Conservation (phyloP, 306 rosid genomes). For the Argentina anserina region DNA sequence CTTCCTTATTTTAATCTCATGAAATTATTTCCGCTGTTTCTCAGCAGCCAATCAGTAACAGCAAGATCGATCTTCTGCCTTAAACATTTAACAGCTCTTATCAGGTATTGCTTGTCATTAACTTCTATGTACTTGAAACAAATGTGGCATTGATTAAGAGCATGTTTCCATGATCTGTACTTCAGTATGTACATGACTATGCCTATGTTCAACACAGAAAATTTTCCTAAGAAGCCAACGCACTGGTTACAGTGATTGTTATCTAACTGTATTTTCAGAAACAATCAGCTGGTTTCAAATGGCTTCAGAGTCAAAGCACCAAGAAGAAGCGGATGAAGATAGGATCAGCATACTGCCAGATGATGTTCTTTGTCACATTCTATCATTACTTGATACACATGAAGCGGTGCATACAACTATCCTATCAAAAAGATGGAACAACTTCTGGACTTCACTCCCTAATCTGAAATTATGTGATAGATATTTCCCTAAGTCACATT, state of each 20-base stretch:
- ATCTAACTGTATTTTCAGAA: background rate
- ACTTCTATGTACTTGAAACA: too few relatives aligned
- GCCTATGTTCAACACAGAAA: too few relatives aligned
- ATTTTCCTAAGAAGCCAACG: background rate
- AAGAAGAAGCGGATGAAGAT: background rate
- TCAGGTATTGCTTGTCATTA: too few relatives aligned
- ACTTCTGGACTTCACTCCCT: background rate
- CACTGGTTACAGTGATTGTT: background rate
- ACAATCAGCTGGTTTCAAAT: background rate
- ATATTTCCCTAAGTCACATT: background rate
- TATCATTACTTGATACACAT: background rate
- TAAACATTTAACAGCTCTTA: too few relatives aligned
- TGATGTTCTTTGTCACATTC: background rate
- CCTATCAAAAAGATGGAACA: background rate
- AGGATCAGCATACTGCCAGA: background rate
- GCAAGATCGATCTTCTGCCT: too few relatives aligned
- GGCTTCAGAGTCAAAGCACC: background rate
- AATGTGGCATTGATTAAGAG: background rate
- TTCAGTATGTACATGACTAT: too few relatives aligned
- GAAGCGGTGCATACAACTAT: background rate
- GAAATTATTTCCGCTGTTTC: too few relatives aligned
- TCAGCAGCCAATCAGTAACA: too few relatives aligned
- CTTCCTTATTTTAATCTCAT: too few relatives aligned
- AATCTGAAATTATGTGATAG: background rate
- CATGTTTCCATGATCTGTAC: background rate